These are phyloP conservation scores for Mycena alexandri DNA, from an alignment of 768 basidiomycete genomes.

Conservation along the genomic window DNA sequence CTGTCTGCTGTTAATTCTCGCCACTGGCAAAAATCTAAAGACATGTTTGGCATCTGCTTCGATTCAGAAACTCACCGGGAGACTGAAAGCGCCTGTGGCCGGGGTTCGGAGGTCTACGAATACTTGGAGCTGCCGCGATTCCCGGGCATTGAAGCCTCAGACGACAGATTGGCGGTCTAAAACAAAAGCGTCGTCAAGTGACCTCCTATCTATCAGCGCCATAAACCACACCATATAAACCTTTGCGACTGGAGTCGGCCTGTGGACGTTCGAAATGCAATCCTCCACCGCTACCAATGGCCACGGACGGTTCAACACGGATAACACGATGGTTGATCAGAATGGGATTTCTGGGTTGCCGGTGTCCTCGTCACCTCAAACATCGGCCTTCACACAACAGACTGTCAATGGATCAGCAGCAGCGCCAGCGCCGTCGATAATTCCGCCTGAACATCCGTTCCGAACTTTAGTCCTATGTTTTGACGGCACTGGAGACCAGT, in stretches of 20 bases:
- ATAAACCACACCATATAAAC: constrained; percentile 16
- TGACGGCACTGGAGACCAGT: constrained; percentile 62
- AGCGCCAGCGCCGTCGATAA: constrained; percentile 2
- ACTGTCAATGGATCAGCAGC: constrained; percentile 9
- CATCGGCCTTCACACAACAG: constrained; percentile 10
- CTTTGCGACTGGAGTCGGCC: background rate
- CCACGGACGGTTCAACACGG: constrained; percentile 27
- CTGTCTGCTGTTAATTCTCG: too few species aligned
- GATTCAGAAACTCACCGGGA: background rate
- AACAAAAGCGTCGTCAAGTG: constrained; percentile 4
- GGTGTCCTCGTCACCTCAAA: constrained; percentile 11
- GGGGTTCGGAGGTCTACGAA: background rate
- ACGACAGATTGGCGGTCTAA: background rate
- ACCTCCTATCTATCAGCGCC: constrained; percentile 8
- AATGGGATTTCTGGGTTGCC: constrained; percentile 27
- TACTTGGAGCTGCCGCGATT: too few species aligned
- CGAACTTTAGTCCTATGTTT: constrained; percentile 39
- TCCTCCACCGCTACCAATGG: background rate
- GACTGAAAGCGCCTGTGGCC: constrained; percentile 1
- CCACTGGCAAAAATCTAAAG: too few species aligned
- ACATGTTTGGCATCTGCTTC: too few species aligned
- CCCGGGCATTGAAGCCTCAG: too few species aligned
- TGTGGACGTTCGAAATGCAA: constrained; percentile 9
- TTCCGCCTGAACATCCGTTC: constrained; percentile 37
- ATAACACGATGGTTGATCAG: constrained; percentile 15